A percentile compares a stretch with the other conserved stretches of the same genome.
Conservation (phyloP, 169 alveolate species). For the Eimeria tenella region DNA sequence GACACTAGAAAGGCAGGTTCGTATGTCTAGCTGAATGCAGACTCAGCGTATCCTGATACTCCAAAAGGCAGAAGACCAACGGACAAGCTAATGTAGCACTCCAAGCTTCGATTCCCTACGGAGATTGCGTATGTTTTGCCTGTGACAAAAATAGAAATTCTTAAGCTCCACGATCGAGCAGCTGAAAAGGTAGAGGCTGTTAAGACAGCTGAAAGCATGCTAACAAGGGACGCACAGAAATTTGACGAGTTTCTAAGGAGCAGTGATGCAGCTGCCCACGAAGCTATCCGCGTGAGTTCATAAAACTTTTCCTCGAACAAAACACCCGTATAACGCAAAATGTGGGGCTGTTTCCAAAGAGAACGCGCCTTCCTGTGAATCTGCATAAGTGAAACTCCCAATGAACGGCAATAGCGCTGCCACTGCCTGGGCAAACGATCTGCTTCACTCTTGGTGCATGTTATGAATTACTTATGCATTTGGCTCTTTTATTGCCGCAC, state of each 20-base stretch:
- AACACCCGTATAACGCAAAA: background rate
- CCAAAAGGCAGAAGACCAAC: no score
- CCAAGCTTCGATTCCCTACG: background rate
- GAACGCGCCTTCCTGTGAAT: background rate
- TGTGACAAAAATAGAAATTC: slow-evolving; percentile 75
- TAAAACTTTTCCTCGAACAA: background rate
- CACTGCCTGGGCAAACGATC: no score
- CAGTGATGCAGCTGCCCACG: slow-evolving; percentile 84
- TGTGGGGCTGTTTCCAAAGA: background rate
- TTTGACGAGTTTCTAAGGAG: slow-evolving; percentile 76
- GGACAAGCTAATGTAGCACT: no score
- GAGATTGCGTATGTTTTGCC: background rate
- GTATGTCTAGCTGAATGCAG: background rate
- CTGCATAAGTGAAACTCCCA: no score
- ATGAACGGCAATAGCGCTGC: no score
- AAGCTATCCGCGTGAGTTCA: slow-evolving; percentile 80
- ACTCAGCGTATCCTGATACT: no score
- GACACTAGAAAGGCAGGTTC: slow-evolving; percentile 81
- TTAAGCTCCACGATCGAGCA: slow-evolving; percentile 84
- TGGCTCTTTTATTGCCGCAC: no score
- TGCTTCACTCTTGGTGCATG: no score
- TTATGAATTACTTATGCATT: no score
- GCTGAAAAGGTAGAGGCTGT: slow-evolving; percentile 82
- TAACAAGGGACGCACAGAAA: slow-evolving; percentile 68
- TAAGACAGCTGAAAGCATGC: slow-evolving; percentile 82